These are phyloP conservation scores for Curvularia eragrostidis DNA, from an alignment of 2,329 filamentous ascomycete species.

Conservation along the genomic window DNA sequence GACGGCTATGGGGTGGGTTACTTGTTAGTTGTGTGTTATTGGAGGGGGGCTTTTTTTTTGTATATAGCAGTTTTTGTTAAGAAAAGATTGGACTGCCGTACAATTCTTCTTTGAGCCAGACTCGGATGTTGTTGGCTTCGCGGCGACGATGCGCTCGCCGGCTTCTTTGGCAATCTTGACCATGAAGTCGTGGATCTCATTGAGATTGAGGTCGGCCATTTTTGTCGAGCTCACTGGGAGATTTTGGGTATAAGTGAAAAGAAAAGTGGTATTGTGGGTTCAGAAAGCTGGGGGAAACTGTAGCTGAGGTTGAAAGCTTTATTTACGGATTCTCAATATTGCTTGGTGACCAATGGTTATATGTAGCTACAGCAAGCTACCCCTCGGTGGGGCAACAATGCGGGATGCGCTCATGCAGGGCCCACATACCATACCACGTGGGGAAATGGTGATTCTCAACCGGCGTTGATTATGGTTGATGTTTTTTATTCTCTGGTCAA, in stretches of 20 bases:
- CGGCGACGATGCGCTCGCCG: conserved; percentile 55
- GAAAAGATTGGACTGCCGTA: too few relatives aligned
- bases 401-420: conserved; percentile 1
- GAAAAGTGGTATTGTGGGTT: neutral
- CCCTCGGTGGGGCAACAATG: conserved; percentile 4
- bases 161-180: conserved; percentile 55
- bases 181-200: conserved; percentile 59
- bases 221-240: conserved; percentile 5
- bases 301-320: neutral
- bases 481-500: neutral
- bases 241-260: neutral
- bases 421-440: neutral
- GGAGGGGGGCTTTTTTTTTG: too few relatives aligned
- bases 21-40: neutral
- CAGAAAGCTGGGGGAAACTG: neutral
- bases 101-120: conserved; percentile 59
- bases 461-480: neutral
- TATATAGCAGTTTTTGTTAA: too few relatives aligned
- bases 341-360: neutral
- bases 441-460: neutral
- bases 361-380: neutral
- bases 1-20: conserved; percentile 51
- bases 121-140: conserved; percentile 51
- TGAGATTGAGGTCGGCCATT: conserved; percentile 51
- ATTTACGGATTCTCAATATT: neutral